These are phyloP conservation scores for Scutellaria minor DNA, from an alignment of 257 asterid genomes.

Conservation along the genomic window DNA sequence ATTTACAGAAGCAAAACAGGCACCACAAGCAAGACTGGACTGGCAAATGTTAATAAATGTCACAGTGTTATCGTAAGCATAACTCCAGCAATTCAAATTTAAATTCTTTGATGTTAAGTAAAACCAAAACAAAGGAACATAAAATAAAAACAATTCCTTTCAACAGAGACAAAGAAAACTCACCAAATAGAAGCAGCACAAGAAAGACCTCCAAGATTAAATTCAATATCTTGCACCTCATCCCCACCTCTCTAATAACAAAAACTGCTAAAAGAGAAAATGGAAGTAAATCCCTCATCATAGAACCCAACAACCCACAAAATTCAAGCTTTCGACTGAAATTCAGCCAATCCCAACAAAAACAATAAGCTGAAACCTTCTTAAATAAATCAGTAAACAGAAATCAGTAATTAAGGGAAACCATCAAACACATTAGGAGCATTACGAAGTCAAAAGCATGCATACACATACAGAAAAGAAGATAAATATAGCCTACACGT, in stretches of 20 bases:
- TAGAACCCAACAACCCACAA: slow-evolving; percentile 22
- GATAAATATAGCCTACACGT: slow-evolving; percentile 32
- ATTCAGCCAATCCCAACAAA: slow-evolving; percentile 9
- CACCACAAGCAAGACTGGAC: neutral
- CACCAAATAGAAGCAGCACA: slow-evolving; percentile 66
- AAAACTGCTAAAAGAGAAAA: slow-evolving; percentile 28
- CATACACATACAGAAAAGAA: neutral
- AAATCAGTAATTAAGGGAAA: slow-evolving; percentile 28
- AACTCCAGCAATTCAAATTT: slow-evolving; percentile 10
- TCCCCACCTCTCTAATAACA: slow-evolving; percentile 42
- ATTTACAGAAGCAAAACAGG: slow-evolving; percentile 20
- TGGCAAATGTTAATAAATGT: slow-evolving; percentile 3
- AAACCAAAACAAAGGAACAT: slow-evolving; percentile 23
- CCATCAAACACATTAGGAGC: slow-evolving; percentile 34
- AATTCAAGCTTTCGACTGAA: slow-evolving; percentile 24
- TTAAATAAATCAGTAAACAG: slow-evolving; percentile 13
- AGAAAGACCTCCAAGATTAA: slow-evolving; percentile 44
- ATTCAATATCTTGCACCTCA: slow-evolving; percentile 49
- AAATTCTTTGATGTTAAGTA: slow-evolving; percentile 22
- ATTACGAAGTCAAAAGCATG: slow-evolving; percentile 28
- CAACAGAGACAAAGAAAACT: slow-evolving; percentile 30
- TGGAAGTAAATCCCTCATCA: slow-evolving; percentile 4
- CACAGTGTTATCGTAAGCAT: neutral
- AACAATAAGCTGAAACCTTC: slow-evolving; percentile 28
- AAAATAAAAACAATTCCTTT: slow-evolving; percentile 1